Conservation (phyloP, 306 rosid genomes). For the Myrica gale region DNA sequence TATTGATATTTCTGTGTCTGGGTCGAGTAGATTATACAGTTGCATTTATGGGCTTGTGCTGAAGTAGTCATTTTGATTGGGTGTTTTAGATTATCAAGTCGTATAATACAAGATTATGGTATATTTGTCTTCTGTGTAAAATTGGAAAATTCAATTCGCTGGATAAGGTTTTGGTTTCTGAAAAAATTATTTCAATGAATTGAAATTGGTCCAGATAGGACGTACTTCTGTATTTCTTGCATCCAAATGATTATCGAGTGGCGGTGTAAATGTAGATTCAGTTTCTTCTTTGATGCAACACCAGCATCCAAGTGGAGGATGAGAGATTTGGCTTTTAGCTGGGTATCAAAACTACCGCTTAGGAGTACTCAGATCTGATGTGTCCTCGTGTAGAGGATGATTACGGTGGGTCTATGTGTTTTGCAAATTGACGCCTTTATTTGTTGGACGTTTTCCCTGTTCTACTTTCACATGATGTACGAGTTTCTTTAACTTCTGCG, state of each 20-base stretch:
- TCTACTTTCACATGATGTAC: neutral
- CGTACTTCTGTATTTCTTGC: neutral
- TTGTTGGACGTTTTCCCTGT: neutral
- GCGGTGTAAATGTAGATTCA: neutral
- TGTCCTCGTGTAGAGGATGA: neutral
- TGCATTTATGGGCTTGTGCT: slow-evolving; percentile 4
- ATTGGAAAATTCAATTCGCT: no score
- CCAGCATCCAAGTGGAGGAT: neutral
- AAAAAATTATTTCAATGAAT: neutral
- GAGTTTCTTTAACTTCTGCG: neutral
- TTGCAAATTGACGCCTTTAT: neutral
- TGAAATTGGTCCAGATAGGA: neutral
- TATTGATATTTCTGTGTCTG: neutral
- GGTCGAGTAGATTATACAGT: slow-evolving; percentile 17
- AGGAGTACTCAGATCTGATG: neutral
- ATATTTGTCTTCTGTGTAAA: neutral
- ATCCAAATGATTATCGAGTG: neutral
- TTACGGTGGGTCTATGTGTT: neutral
- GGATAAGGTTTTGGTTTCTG: neutral
- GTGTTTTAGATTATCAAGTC: slow-evolving; percentile 13
- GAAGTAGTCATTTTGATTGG: neutral
- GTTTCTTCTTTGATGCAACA: neutral
- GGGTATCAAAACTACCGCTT: neutral
- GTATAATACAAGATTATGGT: neutral
- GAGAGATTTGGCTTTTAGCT: neutral